Conservation (phyloP, 805 yeast species). For the Starmera dryadoides region DNA sequence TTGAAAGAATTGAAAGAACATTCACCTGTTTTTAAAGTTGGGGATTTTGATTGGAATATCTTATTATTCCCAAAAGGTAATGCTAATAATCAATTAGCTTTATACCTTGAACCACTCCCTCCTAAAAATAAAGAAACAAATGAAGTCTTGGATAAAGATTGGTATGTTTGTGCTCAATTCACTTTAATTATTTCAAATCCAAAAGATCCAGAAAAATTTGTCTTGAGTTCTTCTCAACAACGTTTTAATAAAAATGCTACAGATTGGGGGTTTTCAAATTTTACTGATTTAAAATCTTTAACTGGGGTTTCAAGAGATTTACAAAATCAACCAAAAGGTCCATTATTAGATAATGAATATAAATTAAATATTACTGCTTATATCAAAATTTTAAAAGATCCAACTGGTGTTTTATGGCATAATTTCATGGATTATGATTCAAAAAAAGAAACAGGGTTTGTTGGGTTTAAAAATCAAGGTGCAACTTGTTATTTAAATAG, state of each 20-base stretch:
- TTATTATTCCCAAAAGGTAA: conserved; percentile 77
- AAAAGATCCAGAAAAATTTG: conserved; percentile 50
- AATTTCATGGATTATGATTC: conserved; percentile 81
- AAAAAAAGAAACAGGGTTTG: conserved; percentile 79
- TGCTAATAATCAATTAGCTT: conserved; percentile 49
- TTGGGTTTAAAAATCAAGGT: conserved; percentile 93
- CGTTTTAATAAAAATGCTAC: conserved; percentile 69
- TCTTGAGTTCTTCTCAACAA: conserved; percentile 62
- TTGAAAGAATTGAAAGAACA: conserved; percentile 20
- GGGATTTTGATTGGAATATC: conserved; percentile 60
- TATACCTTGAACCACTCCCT: conserved; percentile 71
- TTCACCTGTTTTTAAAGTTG: conserved; percentile 46
- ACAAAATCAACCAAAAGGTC: conserved; percentile 27
- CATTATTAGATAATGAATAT: conserved; percentile 42
- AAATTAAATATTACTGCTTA: conserved; percentile 66
- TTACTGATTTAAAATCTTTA: conserved; percentile 45
- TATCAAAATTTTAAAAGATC: conserved; percentile 73
- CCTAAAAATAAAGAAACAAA: conserved; percentile 22
- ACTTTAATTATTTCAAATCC: conserved; percentile 83
- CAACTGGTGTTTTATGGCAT: conserved; percentile 94
- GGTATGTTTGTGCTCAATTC: conserved; percentile 92
- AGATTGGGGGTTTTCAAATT: conserved; percentile 94
- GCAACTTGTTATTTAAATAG: conserved; percentile 98
- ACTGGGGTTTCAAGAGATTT: conserved; percentile 20
- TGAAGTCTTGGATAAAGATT: conserved; percentile 36